Conservation (phyloP, 2,329 filamentous ascomycete species). For the Sphaerulina populicola region DNA sequence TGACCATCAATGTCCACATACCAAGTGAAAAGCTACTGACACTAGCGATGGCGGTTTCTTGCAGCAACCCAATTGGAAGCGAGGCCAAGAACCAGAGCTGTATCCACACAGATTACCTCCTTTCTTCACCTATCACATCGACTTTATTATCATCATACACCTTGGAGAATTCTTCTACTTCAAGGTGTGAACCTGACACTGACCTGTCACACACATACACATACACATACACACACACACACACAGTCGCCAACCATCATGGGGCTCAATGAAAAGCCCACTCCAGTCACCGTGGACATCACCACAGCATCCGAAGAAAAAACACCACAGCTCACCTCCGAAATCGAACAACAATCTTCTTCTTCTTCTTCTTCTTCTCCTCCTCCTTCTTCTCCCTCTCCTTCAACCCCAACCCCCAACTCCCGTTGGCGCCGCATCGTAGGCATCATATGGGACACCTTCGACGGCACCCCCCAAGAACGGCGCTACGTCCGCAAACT, state of each 20-base stretch:
- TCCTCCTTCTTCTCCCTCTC: no score
- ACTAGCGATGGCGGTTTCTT: background rate
- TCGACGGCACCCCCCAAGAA: slow-evolving; percentile 10
- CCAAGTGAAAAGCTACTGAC: slow-evolving; percentile 5
- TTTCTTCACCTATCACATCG: background rate
- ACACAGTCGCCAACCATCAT: background rate
- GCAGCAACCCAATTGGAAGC: background rate
- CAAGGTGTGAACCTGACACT: background rate
- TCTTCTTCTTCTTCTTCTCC: background rate
- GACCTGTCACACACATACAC: slow-evolving; percentile 6
- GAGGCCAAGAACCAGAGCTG: slow-evolving; percentile 4
- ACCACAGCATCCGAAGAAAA: slow-evolving; percentile 1
- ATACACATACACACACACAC: background rate
- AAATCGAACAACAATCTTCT: background rate
- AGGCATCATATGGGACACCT: slow-evolving; percentile 8
- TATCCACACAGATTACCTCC: slow-evolving; percentile 1
- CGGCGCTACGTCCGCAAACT: slow-evolving; percentile 11
- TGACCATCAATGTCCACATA: slow-evolving; percentile 3
- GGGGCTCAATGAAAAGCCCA: slow-evolving; percentile 1
- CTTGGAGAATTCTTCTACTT: background rate
- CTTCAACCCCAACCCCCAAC: background rate
- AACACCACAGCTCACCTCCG: background rate
- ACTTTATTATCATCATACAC: background rate
- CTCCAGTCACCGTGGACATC: slow-evolving; percentile 1
- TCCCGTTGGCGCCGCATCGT: slow-evolving; percentile 10